Conservation (phyloP, 2,329 filamentous ascomycete species). For the Tetracladium maxilliforme region DNA sequence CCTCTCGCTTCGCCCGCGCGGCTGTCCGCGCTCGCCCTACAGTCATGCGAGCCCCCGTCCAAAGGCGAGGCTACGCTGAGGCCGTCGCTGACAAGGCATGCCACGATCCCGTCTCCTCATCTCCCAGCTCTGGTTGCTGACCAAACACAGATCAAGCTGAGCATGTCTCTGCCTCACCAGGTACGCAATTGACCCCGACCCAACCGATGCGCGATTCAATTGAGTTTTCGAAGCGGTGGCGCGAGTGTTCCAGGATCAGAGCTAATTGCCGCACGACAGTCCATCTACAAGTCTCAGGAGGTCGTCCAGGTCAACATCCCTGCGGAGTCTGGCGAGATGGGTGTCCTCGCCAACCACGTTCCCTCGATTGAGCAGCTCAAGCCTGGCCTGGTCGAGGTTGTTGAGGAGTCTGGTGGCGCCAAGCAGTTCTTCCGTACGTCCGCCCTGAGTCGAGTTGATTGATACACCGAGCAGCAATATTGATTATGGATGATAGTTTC, state of each 20-base stretch:
- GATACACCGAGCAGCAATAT: neutral
- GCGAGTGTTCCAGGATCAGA: neutral
- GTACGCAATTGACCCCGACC: constrained; percentile 39
- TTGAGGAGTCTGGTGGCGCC: constrained; percentile 77
- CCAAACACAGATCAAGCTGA: constrained; percentile 70
- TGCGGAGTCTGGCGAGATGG: constrained; percentile 97
- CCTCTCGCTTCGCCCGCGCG: constrained; percentile 79
- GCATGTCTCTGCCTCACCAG: constrained; percentile 94
- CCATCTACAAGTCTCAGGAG: constrained; percentile 53
- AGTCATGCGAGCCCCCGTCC: constrained; percentile 58
- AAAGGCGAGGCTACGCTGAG: constrained; percentile 86
- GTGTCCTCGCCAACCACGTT: constrained; percentile 97
- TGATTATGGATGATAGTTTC: constrained; percentile 46
- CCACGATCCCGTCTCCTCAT: constrained; percentile 8
- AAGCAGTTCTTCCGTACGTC: constrained; percentile 98
- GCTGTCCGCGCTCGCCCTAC: constrained; percentile 74
- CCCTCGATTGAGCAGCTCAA: constrained; percentile 98
- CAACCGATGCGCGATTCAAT: constrained; percentile 4
- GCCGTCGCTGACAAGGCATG: constrained; percentile 69
- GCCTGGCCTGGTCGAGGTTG: constrained; percentile 86
- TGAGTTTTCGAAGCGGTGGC: constrained; percentile 1
- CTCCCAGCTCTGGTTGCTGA: constrained; percentile 12
- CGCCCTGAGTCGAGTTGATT: constrained; percentile 1
- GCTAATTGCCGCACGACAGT: constrained; percentile 32
- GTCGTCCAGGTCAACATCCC: constrained; percentile 96